Percentiles rank a stretch among this genome's conserved stretches.
phyloP scores from a whole-genome alignment of 352 stramenopile genomes.

The Globisporangium parvum region DNA sequence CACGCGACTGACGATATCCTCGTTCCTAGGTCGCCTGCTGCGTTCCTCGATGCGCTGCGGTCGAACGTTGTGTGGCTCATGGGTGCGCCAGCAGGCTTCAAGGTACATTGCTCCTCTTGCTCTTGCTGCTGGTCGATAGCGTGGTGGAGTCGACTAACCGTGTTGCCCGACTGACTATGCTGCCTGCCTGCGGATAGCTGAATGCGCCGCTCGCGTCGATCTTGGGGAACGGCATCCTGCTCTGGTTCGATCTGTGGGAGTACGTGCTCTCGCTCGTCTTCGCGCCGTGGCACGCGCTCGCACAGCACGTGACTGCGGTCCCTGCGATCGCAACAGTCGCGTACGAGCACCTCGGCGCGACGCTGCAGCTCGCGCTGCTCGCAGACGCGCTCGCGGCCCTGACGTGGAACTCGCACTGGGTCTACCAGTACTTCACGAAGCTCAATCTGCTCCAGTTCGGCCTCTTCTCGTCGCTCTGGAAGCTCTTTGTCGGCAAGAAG shows the following conservation, averaged over 20 bases:
- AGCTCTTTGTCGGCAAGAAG: conserved; percentile 93
- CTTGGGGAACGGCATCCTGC: conserved; percentile 75
- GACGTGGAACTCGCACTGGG: conserved; percentile 84
- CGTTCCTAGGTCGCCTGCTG: conserved; percentile 17
- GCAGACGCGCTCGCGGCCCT: conserved; percentile 67
- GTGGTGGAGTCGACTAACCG: too few species aligned
- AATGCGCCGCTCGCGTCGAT: conserved; percentile 87
- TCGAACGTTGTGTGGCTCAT: conserved; percentile 71
- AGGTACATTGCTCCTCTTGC: conserved; percentile 19
- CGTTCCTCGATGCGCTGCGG: conserved; percentile 39
- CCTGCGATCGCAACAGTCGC: background rate
- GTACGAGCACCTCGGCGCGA: conserved; percentile 40
- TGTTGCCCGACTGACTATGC: background rate
- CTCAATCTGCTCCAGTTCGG: conserved; percentile 79
- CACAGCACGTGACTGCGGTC: background rate
- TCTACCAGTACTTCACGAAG: conserved; percentile 84
- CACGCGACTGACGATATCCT: background rate
- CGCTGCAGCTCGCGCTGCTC: conserved; percentile 63
- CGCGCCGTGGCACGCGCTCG: background rate
- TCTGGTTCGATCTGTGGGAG: conserved; percentile 76
- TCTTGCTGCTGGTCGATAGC: background rate
- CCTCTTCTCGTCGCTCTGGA: conserved; percentile 84
- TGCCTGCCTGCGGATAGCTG: conserved; percentile 22
- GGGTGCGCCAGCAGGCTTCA: conserved; percentile 70
- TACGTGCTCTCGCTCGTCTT: conserved; percentile 35